Percentiles rank a stretch among this genome's conserved stretches.
phyloP scores from a whole-genome alignment of 768 basidiomycete species.

The Pisolithus tinctorius region DNA sequence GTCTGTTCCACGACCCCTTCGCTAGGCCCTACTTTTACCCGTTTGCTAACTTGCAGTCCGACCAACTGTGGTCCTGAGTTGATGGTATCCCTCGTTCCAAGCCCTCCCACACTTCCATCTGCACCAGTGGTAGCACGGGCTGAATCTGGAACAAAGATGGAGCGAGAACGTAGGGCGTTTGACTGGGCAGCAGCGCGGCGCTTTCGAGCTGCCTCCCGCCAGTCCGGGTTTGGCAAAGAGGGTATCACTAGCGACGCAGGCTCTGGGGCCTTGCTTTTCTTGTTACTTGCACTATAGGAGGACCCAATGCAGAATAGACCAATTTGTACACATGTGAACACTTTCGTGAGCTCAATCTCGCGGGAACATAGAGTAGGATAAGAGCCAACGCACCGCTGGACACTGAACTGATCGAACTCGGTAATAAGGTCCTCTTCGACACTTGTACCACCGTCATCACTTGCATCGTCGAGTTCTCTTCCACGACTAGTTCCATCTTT shows the following conservation, averaged over 20 bases:
- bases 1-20: slow-evolving; percentile 11
- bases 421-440: slow-evolving; percentile 63
- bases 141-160: slow-evolving; percentile 60
- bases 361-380: slow-evolving; percentile 7
- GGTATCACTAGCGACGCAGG: slow-evolving; percentile 76
- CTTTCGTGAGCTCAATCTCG: slow-evolving; percentile 76
- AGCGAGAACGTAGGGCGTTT: slow-evolving; percentile 3
- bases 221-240: slow-evolving; percentile 81
- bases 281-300: slow-evolving; percentile 36
- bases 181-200: slow-evolving; percentile 28
- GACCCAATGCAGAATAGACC: slow-evolving; percentile 7
- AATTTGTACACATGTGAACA: slow-evolving; percentile 5
- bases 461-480: slow-evolving; percentile 37
- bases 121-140: slow-evolving; percentile 48
- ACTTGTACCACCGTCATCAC: slow-evolving; percentile 48
- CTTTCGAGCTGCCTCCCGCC: slow-evolving; percentile 74
- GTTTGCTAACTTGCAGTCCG: slow-evolving; percentile 53
- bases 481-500: slow-evolving; percentile 12
- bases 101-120: slow-evolving; percentile 72
- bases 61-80: slow-evolving; percentile 68
- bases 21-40: slow-evolving; percentile 26
- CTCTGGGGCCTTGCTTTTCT: slow-evolving; percentile 37
- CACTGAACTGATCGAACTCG: slow-evolving; percentile 65
- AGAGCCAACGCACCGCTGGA: slow-evolving; percentile 72
- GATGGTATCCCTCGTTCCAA: slow-evolving; percentile 67